Evolutionary conservation across 495 filamentous ascomycete species (phyloP).

Genomic region (Neurospora sp.): DNA sequence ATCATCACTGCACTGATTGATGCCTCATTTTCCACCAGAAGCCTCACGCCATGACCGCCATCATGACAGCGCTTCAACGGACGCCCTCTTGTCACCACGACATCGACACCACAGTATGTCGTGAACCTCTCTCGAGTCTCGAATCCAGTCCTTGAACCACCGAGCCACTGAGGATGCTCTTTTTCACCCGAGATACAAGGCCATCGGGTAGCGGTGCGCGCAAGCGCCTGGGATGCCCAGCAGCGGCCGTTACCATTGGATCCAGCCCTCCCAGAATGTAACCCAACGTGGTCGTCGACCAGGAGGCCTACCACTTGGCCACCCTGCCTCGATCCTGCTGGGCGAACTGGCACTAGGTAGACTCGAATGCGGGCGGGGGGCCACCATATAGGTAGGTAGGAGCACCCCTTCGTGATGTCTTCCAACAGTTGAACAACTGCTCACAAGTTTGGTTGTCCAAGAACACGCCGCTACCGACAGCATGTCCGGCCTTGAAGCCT

Average conservation of each 20-base stretch:
- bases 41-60: neutral
- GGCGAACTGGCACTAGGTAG: neutral
- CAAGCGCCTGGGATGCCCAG: neutral
- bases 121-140: neutral
- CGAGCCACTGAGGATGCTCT: neutral
- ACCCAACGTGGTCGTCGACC: neutral
- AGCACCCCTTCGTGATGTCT: neutral
- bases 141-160: neutral
- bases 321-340: neutral
- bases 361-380: neutral
- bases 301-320: neutral
- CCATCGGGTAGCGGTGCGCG: neutral
- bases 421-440: neutral
- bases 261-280: neutral
- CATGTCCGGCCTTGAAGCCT: constrained; percentile 18
- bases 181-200: neutral
- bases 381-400: neutral
- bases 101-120: neutral
- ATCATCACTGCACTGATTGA: neutral
- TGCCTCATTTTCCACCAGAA: neutral
- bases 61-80: neutral
- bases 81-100: neutral
- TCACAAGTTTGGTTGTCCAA: neutral
- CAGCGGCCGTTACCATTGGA: no score
- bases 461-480: neutral